Percentiles rank a stretch among this genome's conserved stretches.
Evolutionary conservation across 192 early-diverging fungal genomes (phyloP).

Genomic region (Lobulomyces angularis): DNA sequence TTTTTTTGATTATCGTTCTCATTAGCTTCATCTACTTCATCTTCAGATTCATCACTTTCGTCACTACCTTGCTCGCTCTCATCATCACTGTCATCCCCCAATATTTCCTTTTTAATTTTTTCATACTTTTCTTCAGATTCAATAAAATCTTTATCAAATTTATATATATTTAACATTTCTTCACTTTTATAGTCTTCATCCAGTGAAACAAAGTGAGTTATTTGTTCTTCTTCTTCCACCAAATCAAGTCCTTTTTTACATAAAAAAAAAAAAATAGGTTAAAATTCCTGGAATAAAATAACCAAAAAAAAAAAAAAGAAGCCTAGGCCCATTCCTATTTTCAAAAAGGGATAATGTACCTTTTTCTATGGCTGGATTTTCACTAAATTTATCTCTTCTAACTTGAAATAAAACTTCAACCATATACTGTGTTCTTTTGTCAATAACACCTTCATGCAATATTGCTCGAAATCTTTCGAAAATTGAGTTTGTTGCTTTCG

Average conservation of each 20-base stretch:
- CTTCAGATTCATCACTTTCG: conserved; percentile 44
- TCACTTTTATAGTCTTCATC: conserved; percentile 68
- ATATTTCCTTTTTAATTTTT: conserved; percentile 69
- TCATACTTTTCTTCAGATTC: conserved; percentile 75
- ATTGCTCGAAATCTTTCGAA: conserved; percentile 88
- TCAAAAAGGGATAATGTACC: too few species aligned
- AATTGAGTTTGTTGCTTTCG: conserved; percentile 64
- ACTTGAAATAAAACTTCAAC: conserved; percentile 94
- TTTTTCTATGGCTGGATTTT: conserved; percentile 66
- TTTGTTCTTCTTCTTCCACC: conserved; percentile 91
- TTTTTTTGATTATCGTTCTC: conserved; percentile 24
- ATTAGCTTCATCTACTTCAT: conserved; percentile 22
- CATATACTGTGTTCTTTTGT: conserved; percentile 94
- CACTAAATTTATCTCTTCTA: conserved; percentile 85
- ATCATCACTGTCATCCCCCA: conserved; percentile 59
- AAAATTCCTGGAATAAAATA: too few species aligned
- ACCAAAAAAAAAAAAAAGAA: too few species aligned
- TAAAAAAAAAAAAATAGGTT: too few species aligned
- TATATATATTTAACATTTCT: conserved; percentile 79
- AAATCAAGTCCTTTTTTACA: conserved; percentile 72
- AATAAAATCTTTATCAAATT: conserved; percentile 61
- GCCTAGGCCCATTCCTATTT: too few species aligned
- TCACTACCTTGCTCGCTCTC: conserved; percentile 29
- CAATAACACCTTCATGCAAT: conserved; percentile 85
- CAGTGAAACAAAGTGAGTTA: conserved; percentile 70